These are phyloP conservation scores for Trametes villosa DNA, from an alignment of 768 basidiomycete genomes.

Conservation along the genomic window DNA sequence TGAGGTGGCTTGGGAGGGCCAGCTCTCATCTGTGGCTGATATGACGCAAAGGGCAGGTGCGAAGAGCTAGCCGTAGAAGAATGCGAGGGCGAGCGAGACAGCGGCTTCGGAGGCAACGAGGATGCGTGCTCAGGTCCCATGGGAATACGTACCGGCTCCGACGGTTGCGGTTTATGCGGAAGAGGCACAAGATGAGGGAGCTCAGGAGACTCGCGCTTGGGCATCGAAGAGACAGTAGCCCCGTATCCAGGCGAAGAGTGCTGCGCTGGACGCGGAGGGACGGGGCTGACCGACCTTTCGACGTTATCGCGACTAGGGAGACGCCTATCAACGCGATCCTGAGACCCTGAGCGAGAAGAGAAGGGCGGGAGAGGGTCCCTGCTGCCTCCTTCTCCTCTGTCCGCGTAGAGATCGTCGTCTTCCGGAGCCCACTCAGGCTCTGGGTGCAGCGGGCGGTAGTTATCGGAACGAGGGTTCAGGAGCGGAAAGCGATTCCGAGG, in stretches of 20 bases:
- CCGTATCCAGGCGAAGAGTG: slow-evolving; percentile 11
- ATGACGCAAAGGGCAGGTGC: slow-evolving; percentile 1
- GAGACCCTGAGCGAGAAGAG: background rate
- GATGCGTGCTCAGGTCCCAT: background rate
- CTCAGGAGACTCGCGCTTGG: slow-evolving; percentile 24
- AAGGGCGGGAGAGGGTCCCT: slow-evolving; percentile 1
- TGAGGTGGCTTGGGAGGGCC: slow-evolving; percentile 9
- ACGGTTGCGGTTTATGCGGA: slow-evolving; percentile 5
- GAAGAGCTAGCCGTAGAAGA: slow-evolving; percentile 12
- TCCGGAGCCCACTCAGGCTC: slow-evolving; percentile 22
- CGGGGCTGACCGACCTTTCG: slow-evolving; percentile 20
- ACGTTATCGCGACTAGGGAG: background rate
- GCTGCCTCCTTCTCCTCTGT: background rate
- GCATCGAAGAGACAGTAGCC: background rate
- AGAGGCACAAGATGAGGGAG: slow-evolving; percentile 13
- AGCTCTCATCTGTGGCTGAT: background rate
- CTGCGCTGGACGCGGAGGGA: slow-evolving; percentile 4
- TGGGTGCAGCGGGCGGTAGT: slow-evolving; percentile 40
- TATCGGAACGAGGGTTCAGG: slow-evolving; percentile 43
- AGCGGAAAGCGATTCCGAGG: slow-evolving; percentile 44
- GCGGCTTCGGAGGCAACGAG: slow-evolving; percentile 1
- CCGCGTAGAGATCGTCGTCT: slow-evolving; percentile 18
- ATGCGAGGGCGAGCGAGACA: slow-evolving; percentile 17
- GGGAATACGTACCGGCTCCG: slow-evolving; percentile 9
- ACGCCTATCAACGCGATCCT: slow-evolving; percentile 6